phyloP scores from a whole-genome alignment of 805 yeast genomes.

The Komagataella mondaviorum region DNA sequence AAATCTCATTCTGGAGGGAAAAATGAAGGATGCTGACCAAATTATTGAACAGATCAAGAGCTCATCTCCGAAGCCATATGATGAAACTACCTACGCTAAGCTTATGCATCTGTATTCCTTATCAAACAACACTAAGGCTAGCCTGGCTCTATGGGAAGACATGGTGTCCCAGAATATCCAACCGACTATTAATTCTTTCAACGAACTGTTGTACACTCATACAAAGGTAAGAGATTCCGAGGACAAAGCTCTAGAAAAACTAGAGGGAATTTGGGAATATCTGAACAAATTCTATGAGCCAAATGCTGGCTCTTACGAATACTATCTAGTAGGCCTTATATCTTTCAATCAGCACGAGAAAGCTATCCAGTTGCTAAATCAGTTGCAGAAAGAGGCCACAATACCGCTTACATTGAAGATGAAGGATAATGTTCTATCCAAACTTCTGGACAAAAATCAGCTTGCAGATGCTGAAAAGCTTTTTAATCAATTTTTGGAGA shows the following conservation, averaged over 20 bases:
- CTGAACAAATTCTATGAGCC: slow-evolving; percentile 22
- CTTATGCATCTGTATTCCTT: slow-evolving; percentile 33
- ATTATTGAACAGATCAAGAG: not conserved
- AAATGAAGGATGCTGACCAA: not conserved
- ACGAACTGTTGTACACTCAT: slow-evolving; percentile 30
- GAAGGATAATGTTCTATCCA: slow-evolving; percentile 31
- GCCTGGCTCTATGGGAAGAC: slow-evolving; percentile 35
- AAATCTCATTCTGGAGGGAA: not conserved
- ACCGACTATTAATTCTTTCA: slow-evolving; percentile 44
- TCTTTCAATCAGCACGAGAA: slow-evolving; percentile 27
- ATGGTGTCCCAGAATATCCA: slow-evolving; percentile 23
- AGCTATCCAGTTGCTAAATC: slow-evolving; percentile 18
- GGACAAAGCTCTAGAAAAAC: slow-evolving; percentile 17
- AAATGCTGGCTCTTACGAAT: slow-evolving; percentile 31
- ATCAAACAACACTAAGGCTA: slow-evolving; percentile 19
- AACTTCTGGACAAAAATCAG: slow-evolving; percentile 24
- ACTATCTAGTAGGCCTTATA: slow-evolving; percentile 33
- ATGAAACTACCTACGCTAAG: slow-evolving; percentile 24
- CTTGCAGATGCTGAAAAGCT: slow-evolving; percentile 24
- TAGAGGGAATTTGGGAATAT: slow-evolving; percentile 23
- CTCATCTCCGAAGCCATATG: slow-evolving; percentile 9
- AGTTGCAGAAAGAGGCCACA: slow-evolving; percentile 16
- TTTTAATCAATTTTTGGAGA: slow-evolving; percentile 16
- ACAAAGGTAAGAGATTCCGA: slow-evolving; percentile 12
- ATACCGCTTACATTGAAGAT: slow-evolving; percentile 23